These are phyloP conservation scores for Aspergillus sp. DNA, from an alignment of 2,329 filamentous ascomycete genomes.

Conservation along the genomic window DNA sequence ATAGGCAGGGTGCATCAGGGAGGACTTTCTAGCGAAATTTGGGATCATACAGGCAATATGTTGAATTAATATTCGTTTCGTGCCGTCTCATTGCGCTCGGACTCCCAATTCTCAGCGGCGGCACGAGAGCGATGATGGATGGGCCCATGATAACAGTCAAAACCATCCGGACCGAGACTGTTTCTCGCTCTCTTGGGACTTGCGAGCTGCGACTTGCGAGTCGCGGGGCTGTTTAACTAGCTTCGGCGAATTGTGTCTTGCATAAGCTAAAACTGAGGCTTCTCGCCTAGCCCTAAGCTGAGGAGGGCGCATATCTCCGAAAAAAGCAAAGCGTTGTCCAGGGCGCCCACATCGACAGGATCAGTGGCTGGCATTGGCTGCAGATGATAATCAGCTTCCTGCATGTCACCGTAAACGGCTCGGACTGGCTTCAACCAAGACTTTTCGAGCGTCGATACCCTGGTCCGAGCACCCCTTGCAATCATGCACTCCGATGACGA, in stretches of 20 bases:
- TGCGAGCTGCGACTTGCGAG: background rate
- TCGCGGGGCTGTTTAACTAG: background rate
- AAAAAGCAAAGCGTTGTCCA: background rate
- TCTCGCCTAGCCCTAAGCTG: slow-evolving; percentile 5
- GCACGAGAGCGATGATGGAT: background rate
- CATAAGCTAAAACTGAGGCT: slow-evolving; percentile 10
- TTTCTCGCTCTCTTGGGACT: background rate
- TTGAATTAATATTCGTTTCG: background rate
- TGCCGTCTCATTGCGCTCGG: background rate
- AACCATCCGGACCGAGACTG: background rate
- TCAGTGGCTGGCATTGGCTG: slow-evolving; percentile 17
- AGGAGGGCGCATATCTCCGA: background rate
- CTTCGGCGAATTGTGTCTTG: slow-evolving; percentile 1
- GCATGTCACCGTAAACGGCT: slow-evolving; percentile 21
- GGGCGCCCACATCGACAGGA: slow-evolving; percentile 5
- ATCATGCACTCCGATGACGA: background rate
- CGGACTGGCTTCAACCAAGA: slow-evolving; percentile 16
- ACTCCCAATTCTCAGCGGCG: background rate
- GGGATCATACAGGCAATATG: background rate
- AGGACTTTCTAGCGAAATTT: background rate
- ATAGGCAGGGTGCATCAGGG: background rate
- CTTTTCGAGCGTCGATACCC: slow-evolving; percentile 2
- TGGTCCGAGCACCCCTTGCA: background rate
- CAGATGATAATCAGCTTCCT: slow-evolving; percentile 21
- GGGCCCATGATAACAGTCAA: slow-evolving; percentile 1